Base-by-base conservation (phyloP, 805 yeast genomes). In the Yamadazyma laniorum region DNA sequence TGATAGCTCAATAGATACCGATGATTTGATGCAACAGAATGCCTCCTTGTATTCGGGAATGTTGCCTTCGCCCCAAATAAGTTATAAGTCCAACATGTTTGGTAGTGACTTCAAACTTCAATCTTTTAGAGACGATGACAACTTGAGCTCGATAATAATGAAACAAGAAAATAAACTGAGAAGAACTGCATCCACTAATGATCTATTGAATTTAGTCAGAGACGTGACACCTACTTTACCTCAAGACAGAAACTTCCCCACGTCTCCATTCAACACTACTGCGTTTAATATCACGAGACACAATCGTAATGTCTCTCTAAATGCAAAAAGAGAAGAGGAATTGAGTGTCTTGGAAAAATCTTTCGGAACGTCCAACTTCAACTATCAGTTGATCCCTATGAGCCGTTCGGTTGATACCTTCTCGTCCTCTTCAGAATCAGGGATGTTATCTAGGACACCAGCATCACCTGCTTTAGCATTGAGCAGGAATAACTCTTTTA, bases 31-130 rank as follows among this genome's bases (percentile, higher is more conserved):
- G 55, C 55, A 53, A 30, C 60, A 55, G 15, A 57, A 60, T 36
- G 58, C 56, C 3, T 60, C 66, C 4, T 43, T 60, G 9, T 50
- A 51, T 25, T 61, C 68, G 2, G 69, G 55, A 11, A 35, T 58
- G 6, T 49, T 65, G n/a, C 70, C 71, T 1, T 65, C 70, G 0
- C 70, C 70, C 2, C 70, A 65, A 44, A 61, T 65, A 19, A 56
- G 63, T 36, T 55, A 56, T 33, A 44, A 55, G 6, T 55, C 65
- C 2, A 57, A 58, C 21, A 45, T 59, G 25, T 61, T 61, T 43
- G 64, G 61, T 6, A 22, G 47, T 34, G 43, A 45, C 18, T 43
- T 47, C 18, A 43, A 41, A 21, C 31, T 43, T 19, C 38, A 39
- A n/a, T 43, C 35, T 15, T 32, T 21, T 25, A 27, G 25, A 9